Conservation (phyloP, 78 protist species). For the Dictyostelium discoideum region DNA sequence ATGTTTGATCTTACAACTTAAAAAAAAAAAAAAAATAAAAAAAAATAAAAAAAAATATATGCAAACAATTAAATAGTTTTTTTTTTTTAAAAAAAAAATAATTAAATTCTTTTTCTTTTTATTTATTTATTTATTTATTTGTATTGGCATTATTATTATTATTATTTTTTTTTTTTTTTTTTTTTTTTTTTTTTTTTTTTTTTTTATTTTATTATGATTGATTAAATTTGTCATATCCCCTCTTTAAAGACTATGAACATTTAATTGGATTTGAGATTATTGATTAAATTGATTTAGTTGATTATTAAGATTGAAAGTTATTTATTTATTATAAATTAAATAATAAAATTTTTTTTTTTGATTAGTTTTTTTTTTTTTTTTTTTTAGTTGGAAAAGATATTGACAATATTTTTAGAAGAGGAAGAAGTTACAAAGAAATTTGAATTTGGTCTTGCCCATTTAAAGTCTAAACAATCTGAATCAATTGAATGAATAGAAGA, state of each 20-base stretch:
- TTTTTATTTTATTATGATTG: not conserved
- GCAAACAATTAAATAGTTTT: not conserved
- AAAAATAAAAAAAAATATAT: not conserved
- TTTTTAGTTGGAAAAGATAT: not conserved
- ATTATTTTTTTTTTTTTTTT: not conserved
- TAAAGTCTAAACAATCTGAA: slow-evolving; percentile 2
- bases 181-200: not conserved
- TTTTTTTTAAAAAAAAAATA: slow-evolving; percentile 2
- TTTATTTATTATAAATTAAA: slow-evolving; percentile 1
- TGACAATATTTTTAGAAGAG: not conserved
- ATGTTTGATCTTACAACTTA: not conserved
- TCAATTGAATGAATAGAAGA: not conserved
- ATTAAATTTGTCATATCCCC: slow-evolving; percentile 7
- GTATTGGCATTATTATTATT: not conserved
- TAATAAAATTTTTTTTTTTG: not conserved
- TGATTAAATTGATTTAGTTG: not conserved
- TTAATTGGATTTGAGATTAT: not conserved
- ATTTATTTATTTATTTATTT: not conserved
- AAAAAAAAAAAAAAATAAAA: not conserved
- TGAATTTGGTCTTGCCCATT: slow-evolving; percentile 8
- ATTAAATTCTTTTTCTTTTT: not conserved
- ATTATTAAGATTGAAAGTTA: not conserved
- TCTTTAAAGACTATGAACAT: slow-evolving; percentile 14
- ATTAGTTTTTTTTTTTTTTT: not conserved
- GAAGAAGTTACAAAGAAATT: not conserved